Percentiles rank a stretch among this genome's conserved stretches.
phyloP scores from a whole-genome alignment of 2,329 filamentous ascomycete species.

The Stylonectria norvegica region DNA sequence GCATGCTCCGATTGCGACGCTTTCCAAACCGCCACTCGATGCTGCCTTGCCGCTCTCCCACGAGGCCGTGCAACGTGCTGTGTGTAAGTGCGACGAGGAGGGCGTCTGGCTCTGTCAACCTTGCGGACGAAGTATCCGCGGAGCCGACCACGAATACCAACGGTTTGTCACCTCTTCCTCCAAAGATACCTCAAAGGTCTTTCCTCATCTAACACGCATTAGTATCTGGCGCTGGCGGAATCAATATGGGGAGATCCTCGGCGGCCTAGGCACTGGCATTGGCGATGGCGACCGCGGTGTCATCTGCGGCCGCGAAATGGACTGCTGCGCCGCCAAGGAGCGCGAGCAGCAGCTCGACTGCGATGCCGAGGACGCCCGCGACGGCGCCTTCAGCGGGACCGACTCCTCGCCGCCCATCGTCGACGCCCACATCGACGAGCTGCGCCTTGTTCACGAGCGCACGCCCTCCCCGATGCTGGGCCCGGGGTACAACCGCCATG shows the following conservation, averaged over 20 bases:
- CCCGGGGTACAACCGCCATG: slow-evolving; percentile 77
- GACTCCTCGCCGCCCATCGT: slow-evolving; percentile 21
- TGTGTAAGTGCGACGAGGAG: slow-evolving; percentile 51
- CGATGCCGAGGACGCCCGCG: slow-evolving; percentile 69
- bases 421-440: slow-evolving; percentile 28
- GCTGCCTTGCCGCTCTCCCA: slow-evolving; percentile 47
- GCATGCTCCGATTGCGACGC: slow-evolving; percentile 62
- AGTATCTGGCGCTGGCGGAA: slow-evolving; percentile 88
- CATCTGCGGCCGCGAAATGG: slow-evolving; percentile 74
- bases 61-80: slow-evolving; percentile 52
- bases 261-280: slow-evolving; percentile 79
- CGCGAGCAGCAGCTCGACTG: slow-evolving; percentile 84
- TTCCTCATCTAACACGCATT: not conserved
- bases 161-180: slow-evolving; percentile 38
- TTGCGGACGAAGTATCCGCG: slow-evolving; percentile 70
- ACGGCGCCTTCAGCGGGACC: slow-evolving; percentile 28
- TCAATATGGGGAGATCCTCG: slow-evolving; percentile 76
- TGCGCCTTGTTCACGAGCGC: slow-evolving; percentile 32
- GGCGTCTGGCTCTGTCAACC: slow-evolving; percentile 82
- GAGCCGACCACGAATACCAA: slow-evolving; percentile 56
- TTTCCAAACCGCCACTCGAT: slow-evolving; percentile 45
- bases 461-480: slow-evolving; percentile 53
- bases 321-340: slow-evolving; percentile 72
- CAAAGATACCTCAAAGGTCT: not conserved
- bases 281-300: slow-evolving; percentile 87